Evolutionary conservation across 139 green algal genomes (phyloP).

Genomic region (Tetraselmis striata): DNA sequence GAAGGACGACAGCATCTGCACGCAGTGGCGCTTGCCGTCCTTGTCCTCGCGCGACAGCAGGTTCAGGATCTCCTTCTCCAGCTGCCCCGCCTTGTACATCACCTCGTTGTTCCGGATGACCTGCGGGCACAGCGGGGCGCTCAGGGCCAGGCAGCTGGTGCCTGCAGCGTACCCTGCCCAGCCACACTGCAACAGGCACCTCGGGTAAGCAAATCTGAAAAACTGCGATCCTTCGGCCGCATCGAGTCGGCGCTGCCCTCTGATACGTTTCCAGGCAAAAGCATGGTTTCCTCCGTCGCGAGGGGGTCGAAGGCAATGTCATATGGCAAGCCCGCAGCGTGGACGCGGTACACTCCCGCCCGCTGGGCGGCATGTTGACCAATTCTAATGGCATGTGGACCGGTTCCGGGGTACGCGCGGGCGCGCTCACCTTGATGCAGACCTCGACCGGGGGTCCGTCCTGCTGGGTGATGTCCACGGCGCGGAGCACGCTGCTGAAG

Average conservation of each 20-base stretch:
- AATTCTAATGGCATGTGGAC: constrained; percentile 43
- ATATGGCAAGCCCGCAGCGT: background rate
- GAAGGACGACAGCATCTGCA: constrained; percentile 84
- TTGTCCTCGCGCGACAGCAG: constrained; percentile 76
- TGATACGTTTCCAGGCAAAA: background rate
- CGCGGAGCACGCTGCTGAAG: constrained; percentile 88
- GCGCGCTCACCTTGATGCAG: constrained; percentile 1
- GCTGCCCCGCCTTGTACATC: constrained; percentile 76
- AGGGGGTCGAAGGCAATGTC: background rate
- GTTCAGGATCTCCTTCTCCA: constrained; percentile 73
- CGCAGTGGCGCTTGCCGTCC: constrained; percentile 80
- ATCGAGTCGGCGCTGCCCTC: too few relatives aligned
- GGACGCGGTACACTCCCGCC: background rate
- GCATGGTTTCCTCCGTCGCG: too few relatives aligned
- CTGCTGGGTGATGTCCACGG: constrained; percentile 51
- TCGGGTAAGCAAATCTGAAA: too few relatives aligned
- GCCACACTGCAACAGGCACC: background rate
- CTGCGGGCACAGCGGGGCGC: background rate
- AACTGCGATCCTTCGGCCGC: too few relatives aligned
- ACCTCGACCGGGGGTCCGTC: background rate
- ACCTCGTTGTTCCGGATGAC: constrained; percentile 54
- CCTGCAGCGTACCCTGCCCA: background rate
- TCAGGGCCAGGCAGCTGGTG: background rate
- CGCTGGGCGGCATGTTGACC: constrained; percentile 71
- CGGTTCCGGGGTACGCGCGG: background rate